These are phyloP conservation scores for Solanum chaucha DNA, from an alignment of 257 asterid genomes.

Conservation along the genomic window DNA sequence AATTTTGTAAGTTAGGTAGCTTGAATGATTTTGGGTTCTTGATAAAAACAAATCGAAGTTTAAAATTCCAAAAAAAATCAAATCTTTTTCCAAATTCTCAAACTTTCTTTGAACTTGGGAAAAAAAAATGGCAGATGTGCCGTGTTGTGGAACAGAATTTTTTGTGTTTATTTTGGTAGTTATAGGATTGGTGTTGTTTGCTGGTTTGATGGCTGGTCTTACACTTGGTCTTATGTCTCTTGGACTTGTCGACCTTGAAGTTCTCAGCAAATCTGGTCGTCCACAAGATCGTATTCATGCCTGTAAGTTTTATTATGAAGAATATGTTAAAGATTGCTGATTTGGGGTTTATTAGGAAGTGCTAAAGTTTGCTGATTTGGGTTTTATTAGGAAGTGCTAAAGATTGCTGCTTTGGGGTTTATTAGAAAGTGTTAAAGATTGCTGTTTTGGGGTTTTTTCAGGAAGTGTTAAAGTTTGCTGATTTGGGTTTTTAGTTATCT, in stretches of 20 bases:
- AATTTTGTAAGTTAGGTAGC: neutral
- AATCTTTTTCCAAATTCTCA: neutral
- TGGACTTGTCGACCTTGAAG: conserved; percentile 98
- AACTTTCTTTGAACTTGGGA: neutral
- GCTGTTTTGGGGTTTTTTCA: neutral
- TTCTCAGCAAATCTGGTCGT: conserved; percentile 92
- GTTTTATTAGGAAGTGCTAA: neutral
- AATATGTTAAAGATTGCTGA: neutral
- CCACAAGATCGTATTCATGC: conserved; percentile 85
- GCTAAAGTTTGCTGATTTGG: neutral
- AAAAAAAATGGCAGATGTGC: conserved; percentile 46
- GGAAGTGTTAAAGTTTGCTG: neutral
- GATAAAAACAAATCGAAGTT: neutral
- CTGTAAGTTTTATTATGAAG: conserved; percentile 23
- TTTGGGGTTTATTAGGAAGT: neutral
- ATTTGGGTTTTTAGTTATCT: neutral
- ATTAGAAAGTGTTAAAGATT: neutral
- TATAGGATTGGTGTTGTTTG: conserved; percentile 71
- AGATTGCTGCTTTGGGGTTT: neutral
- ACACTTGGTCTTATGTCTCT: conserved; percentile 99
- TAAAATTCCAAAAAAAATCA: neutral
- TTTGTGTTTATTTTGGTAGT: conserved; percentile 32
- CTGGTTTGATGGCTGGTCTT: conserved; percentile 97
- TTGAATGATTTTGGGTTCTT: neutral
- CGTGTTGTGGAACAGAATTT: conserved; percentile 54